Percentiles rank a stretch among this genome's conserved stretches.
Evolutionary conservation across 1,284 basidiomycete genomes (phyloP).

Genomic region (Vanrija sp.): DNA sequence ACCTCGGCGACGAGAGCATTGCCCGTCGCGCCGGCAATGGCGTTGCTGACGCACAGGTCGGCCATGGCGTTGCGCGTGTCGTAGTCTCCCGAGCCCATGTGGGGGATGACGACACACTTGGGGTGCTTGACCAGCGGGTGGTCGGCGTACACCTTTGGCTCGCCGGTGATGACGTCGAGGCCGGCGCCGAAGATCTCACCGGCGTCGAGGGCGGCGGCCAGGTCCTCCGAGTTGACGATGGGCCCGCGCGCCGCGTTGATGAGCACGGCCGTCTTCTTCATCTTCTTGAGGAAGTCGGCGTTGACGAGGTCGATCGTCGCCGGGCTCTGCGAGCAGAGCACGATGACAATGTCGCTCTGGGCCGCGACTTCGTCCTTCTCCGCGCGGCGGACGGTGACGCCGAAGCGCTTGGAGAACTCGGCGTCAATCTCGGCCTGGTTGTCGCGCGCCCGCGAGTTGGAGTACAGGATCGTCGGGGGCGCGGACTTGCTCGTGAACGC

Average conservation of each 20-base stretch:
- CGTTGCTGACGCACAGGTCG: slow-evolving; percentile 53
- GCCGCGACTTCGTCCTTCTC: slow-evolving; percentile 64
- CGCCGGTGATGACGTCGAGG: slow-evolving; percentile 88
- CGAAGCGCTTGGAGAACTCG: slow-evolving; percentile 53
- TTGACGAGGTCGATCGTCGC: slow-evolving; percentile 70
- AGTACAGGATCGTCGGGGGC: slow-evolving; percentile 37
- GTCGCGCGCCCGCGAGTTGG: slow-evolving; percentile 32
- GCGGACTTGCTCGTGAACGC: slow-evolving; percentile 59
- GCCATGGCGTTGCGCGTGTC: slow-evolving; percentile 84
- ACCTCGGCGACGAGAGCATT: slow-evolving; percentile 37
- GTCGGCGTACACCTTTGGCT: slow-evolving; percentile 69
- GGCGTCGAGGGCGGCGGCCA: slow-evolving; percentile 71
- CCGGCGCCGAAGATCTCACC: slow-evolving; percentile 86
- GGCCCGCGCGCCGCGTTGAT: slow-evolving; percentile 72
- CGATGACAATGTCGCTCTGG: slow-evolving; percentile 73
- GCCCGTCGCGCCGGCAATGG: slow-evolving; percentile 32
- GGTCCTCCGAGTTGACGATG: slow-evolving; percentile 81
- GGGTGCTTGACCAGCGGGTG: slow-evolving; percentile 69
- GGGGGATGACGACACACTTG: slow-evolving; percentile 65
- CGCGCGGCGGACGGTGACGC: slow-evolving; percentile 60
- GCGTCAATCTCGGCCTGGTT: slow-evolving; percentile 55
- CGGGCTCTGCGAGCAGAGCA: slow-evolving; percentile 74
- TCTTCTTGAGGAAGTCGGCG: slow-evolving; percentile 66
- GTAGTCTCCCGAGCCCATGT: slow-evolving; percentile 82
- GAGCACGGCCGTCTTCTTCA: slow-evolving; percentile 77